Base-by-base conservation (phyloP, 495 filamentous ascomycete species). In the Neurospora terricola region DNA sequence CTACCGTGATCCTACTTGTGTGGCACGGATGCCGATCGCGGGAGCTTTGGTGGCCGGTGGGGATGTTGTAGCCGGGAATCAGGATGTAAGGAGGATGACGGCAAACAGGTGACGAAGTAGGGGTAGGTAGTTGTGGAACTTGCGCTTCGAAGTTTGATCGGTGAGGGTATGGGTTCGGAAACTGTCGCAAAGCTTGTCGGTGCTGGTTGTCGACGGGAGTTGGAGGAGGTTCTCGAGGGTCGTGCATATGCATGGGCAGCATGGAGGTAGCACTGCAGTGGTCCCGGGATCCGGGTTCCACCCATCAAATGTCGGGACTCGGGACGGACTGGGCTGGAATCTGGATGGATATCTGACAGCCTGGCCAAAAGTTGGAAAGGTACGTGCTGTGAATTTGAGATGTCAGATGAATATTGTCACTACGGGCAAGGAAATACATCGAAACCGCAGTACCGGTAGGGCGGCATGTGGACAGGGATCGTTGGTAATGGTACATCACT, bases 81-180 rank as follows among this genome's bases (percentile, higher is more conserved):
- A 14, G 95, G 94, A 77, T 97, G 92, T 12, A 97, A 86, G 0
- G 94, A 97, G 48, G 93, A 95, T 18, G 94, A 96, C 4, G 96
- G 96, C 0, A 98, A 87, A 80, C 97, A 91, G 6, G 94, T 96
- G 40, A 98, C 92, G 80, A 99, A 98, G 85, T 99, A 99, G 75
- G n/a, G n/a, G 38, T 39, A 27, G 23, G 54, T 16, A 23, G 45
- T 23, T 23, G 54, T 27, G 23, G 11, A 62, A 30, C 2, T 62
- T 62, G 54, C 11, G 54, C 21, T 8, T 62, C 21, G 12, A 23
- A 0, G 11, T 27, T 59, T 2, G 4, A 59, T n/a, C 42, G 43
- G n/a, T 48, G n/a, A 10, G 43, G n/a, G 43, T 21, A 59, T 27
- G 5, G 48, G 11, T 59, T 14, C 23, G 21, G 48, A 23, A 48